Percentiles rank a stretch among this genome's conserved stretches.
Conservation (phyloP, 2,329 filamentous ascomycete species). For the Claviceps lovelessii region DNA sequence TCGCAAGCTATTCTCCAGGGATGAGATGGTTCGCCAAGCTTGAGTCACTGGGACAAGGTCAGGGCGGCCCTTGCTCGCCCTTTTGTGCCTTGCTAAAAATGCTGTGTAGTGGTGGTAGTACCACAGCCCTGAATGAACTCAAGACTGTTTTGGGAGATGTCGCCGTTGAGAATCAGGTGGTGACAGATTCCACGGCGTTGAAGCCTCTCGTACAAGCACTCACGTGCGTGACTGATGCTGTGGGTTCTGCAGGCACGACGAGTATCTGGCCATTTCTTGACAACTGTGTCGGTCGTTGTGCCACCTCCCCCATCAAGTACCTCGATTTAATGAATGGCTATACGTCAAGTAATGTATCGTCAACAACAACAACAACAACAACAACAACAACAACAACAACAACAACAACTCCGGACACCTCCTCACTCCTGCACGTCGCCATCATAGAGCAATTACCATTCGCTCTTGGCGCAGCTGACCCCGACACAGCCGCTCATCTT, state of each 20-base stretch:
- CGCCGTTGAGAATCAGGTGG: constrained; percentile 50
- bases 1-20: constrained; percentile 65
- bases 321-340: constrained; percentile 51
- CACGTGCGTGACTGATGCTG: constrained; percentile 10
- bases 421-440: constrained; percentile 52
- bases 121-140: constrained; percentile 28
- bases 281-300: constrained; percentile 65
- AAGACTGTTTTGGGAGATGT: constrained; percentile 44
- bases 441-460: constrained; percentile 70
- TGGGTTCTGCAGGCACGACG: constrained; percentile 17
- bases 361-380: constrained; percentile 2
- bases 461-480: constrained; percentile 35
- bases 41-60: constrained; percentile 37
- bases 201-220: constrained; percentile 29
- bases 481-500: constrained; percentile 30
- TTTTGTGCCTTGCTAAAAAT: constrained; percentile 54
- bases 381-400: neutral
- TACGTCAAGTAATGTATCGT: constrained; percentile 15
- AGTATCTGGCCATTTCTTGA: constrained; percentile 60
- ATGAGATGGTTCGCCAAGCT: constrained; percentile 84
- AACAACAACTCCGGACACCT: constrained; percentile 6
- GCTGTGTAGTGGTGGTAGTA: constrained; percentile 17
- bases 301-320: constrained; percentile 67
- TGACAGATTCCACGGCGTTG: constrained; percentile 37
- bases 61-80: constrained; percentile 33